Percentiles rank a stretch among this genome's conserved stretches.
These are phyloP conservation scores for Zasmidium angulare DNA, from an alignment of 2,329 filamentous ascomycete species.

Conservation along the genomic window DNA sequence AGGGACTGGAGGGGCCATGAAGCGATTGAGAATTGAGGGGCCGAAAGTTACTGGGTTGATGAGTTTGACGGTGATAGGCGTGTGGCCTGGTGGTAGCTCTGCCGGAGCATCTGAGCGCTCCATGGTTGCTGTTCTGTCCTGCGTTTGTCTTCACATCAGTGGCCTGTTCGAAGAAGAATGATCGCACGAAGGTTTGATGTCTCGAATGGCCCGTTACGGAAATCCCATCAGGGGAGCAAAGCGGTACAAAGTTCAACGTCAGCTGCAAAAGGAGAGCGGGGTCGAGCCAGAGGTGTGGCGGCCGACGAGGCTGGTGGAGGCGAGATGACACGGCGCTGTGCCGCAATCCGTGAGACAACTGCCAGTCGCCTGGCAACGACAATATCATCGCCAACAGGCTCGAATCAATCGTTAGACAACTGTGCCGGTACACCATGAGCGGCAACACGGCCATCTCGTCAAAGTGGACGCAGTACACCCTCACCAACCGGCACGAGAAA, in stretches of 20 bases:
- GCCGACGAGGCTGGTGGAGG: neutral
- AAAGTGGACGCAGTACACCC: constrained; percentile 7
- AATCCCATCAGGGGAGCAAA: neutral
- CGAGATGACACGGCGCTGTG: neutral
- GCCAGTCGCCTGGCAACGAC: too few species aligned
- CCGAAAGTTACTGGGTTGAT: constrained; percentile 8
- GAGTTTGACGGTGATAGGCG: constrained; percentile 1
- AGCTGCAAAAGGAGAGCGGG: neutral
- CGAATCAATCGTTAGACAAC: neutral
- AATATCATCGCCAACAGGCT: neutral
- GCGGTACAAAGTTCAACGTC: neutral
- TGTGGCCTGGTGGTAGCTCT: neutral
- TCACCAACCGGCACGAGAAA: constrained; percentile 8
- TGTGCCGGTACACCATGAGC: neutral
- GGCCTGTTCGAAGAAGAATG: too few species aligned
- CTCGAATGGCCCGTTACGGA: neutral
- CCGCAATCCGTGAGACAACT: too few species aligned
- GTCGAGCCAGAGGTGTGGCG: too few species aligned
- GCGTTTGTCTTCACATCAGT: too few species aligned
- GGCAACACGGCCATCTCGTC: constrained; percentile 2
- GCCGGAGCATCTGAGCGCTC: neutral
- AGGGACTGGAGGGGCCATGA: constrained; percentile 6
- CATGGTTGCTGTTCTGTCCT: neutral
- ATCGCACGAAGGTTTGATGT: neutral
- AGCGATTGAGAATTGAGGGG: neutral